Evolutionary conservation across 2,329 filamentous ascomycete species (phyloP), one percentile per base, ranked within the genome.

Genomic region (Aureobasidium subglaciale): DNA sequence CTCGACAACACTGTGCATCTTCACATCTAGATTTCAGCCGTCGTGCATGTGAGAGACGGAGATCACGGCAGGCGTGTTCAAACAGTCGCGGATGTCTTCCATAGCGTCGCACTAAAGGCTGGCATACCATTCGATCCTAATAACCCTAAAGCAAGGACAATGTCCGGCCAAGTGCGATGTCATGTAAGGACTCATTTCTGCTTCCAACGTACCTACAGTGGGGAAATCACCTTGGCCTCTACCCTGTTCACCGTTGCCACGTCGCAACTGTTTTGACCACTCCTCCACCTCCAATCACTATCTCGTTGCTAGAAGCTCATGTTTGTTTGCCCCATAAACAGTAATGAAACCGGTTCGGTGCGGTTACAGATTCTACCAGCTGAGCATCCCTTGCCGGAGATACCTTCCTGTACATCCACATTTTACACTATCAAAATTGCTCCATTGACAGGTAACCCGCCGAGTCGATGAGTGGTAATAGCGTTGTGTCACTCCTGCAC

Each of bases 321-420:
- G 46, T 50, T 50, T 41, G 48, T 52, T 52, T 35, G 48, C 48
- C 25, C 48, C 18, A 25, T 35, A 24, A 41, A 41, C 48, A 29
- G 35, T 52, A 52, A 52, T 52, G 48, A 52, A 52, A 41, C 48
- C 48, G 48, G 48, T 52, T 41, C 13, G 20, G 13, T 22, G 29
- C 48, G 18, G 35, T 41, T 38, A 32, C 35, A 45, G 27, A 16
- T 52, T 30, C 30, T 16, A 22, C 22, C 11, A 29, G 24, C 24
- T 11, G 27, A 38, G 34, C 24, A 52, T 32, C 48, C 48, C 48
- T 52, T 52, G 35, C 48, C 48, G 48, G 48, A 32, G 22, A 38
- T 40, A 40, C 16, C 11, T 41, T 16, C n/a, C 25, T 52, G 34
- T 40, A 30, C 35, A 32, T 50, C 46, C 46, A 50, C 35, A 40